Conservation (phyloP, 345 rosid species). For the Syzygium oleosum region DNA sequence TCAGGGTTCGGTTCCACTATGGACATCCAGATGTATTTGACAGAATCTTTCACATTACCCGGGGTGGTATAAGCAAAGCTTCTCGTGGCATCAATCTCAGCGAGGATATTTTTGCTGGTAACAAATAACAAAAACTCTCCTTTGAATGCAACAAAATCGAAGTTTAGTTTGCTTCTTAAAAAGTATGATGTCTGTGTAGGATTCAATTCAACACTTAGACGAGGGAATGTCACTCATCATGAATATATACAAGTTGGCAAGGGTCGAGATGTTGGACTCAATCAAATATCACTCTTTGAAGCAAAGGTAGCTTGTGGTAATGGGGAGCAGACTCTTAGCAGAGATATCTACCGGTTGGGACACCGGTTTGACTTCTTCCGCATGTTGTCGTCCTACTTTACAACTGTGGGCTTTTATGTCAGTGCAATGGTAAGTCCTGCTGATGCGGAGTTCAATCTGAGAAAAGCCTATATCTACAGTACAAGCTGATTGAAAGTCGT, state of each 20-base stretch:
- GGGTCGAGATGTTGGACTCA: conserved; percentile 98
- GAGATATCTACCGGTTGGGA: conserved; percentile 89
- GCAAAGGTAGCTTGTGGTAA: conserved; percentile 98
- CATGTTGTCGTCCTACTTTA: conserved; percentile 84
- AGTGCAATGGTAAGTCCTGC: conserved; percentile 73
- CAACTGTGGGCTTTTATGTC: conserved; percentile 82
- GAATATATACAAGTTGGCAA: conserved; percentile 99
- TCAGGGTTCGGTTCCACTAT: conserved; percentile 93
- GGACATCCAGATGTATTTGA: conserved; percentile 98
- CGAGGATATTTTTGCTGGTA: conserved; percentile 99
- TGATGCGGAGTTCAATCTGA: neutral
- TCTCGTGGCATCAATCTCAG: conserved; percentile 93
- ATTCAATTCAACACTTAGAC: conserved; percentile 85
- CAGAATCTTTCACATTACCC: conserved; percentile 87
- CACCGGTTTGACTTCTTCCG: conserved; percentile 98
- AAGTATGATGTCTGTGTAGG: conserved; percentile 33
- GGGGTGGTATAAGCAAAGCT: conserved; percentile 98
- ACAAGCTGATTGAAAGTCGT: neutral
- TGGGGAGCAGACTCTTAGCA: conserved; percentile 90
- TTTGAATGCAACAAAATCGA: neutral
- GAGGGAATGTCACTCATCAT: conserved; percentile 95
- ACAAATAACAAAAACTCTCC: conserved; percentile 4
- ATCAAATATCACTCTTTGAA: conserved; percentile 95
- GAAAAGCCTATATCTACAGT: neutral
- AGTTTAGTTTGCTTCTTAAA: neutral